Percentiles rank a stretch among this genome's conserved stretches.
Conservation (phyloP, 176 grass and related monocot species). For the maize (Zea mays) region DNA sequence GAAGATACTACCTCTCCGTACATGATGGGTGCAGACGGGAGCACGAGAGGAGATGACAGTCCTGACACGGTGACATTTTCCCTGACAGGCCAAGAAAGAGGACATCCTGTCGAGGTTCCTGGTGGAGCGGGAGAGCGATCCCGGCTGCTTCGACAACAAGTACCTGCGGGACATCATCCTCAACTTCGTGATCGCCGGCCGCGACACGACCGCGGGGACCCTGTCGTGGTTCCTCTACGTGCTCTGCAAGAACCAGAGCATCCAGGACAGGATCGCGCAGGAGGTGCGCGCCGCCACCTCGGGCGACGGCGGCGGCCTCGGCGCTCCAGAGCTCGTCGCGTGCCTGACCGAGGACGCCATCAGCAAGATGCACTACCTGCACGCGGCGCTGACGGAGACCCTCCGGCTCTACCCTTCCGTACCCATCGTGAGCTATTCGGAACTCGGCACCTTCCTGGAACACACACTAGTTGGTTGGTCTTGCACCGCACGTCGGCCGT, state of each 20-base stretch:
- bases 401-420: no score
- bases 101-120: constrained; percentile 74
- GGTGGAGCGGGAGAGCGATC: constrained; percentile 44
- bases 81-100: constrained; percentile 50
- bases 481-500: no score
- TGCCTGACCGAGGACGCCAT: no score
- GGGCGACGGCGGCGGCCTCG: constrained; percentile 19
- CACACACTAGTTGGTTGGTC: no score
- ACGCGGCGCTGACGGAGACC: no score
- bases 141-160: constrained; percentile 43
- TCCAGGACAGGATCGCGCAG: constrained; percentile 46
- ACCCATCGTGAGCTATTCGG: constrained; percentile 30
- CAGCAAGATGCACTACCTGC: no score
- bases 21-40: no score
- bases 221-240: constrained; percentile 63
- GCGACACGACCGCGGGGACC: constrained; percentile 32
- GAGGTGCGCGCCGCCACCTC: constrained; percentile 49
- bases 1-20: no score
- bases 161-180: constrained; percentile 72
- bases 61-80: constrained; percentile 9
- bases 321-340: not conserved
- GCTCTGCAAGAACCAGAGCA: constrained; percentile 41
- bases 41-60: no score
- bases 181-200: no score
- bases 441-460: not conserved